phyloP scores from a whole-genome alignment of 306 rosid species.

The Gillenia trifoliata region DNA sequence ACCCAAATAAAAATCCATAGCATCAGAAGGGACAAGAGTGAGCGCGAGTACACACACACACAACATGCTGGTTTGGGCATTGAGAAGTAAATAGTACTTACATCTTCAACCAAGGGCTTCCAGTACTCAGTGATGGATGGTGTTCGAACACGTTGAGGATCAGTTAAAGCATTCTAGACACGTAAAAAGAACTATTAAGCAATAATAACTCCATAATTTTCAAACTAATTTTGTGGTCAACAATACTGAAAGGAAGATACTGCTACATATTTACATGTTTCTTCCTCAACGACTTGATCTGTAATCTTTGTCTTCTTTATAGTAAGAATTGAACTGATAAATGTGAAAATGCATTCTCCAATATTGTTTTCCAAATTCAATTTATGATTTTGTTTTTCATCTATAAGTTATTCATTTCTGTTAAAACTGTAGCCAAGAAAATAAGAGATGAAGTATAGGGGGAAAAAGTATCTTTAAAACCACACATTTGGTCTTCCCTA shows the following conservation, averaged over 20 bases:
- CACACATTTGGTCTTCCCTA: neutral
- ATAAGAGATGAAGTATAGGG: neutral
- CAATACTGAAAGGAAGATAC: neutral
- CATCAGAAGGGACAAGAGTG: neutral
- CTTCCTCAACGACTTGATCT: neutral
- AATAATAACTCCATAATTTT: neutral
- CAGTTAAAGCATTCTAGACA: conserved; percentile 75
- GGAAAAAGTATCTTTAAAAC: neutral
- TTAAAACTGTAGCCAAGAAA: neutral
- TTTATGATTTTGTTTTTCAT: neutral
- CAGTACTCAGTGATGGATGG: conserved; percentile 89
- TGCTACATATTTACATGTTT: neutral
- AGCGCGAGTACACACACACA: neutral
- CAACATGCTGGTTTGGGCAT: conserved; percentile 6
- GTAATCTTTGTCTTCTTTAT: neutral
- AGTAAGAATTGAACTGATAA: neutral
- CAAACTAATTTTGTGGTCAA: neutral
- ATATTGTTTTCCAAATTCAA: neutral
- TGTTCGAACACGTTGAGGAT: conserved; percentile 90
- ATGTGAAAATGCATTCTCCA: neutral
- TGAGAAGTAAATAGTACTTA: conserved; percentile 39
- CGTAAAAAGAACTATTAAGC: conserved; percentile 10
- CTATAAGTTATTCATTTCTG: neutral
- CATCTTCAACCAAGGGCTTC: conserved; percentile 97
- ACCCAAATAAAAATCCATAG: neutral